Evolutionary conservation across 2,329 filamentous ascomycete genomes (phyloP).

Genomic region (Aspergillus flavus): DNA sequence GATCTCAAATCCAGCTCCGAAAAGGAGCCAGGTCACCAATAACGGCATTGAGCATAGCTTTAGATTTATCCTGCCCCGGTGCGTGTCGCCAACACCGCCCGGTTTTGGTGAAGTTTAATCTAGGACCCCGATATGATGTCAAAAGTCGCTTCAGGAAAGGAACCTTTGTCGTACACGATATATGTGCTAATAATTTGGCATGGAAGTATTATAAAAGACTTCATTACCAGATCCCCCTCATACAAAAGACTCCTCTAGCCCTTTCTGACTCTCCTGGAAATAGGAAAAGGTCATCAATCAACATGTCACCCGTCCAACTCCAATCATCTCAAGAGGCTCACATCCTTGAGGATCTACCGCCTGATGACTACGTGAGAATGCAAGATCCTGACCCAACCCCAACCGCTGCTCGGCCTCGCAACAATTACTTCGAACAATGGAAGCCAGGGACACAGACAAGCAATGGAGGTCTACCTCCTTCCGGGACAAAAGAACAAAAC

Average conservation of each 20-base stretch:
- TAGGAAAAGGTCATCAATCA: too few species aligned
- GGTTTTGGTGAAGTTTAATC: slow-evolving; percentile 9
- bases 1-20: too few species aligned
- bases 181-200: too few species aligned
- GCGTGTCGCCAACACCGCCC: not conserved
- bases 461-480: slow-evolving; percentile 43
- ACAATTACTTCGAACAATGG: slow-evolving; percentile 50
- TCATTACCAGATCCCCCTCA: too few species aligned
- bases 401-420: slow-evolving; percentile 50
- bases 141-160: slow-evolving; percentile 47
- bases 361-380: slow-evolving; percentile 54
- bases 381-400: slow-evolving; percentile 40
- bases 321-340: too few species aligned
- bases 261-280: too few species aligned
- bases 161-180: slow-evolving; percentile 36
- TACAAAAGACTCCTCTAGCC: too few species aligned
- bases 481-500: slow-evolving; percentile 4
- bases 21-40: too few species aligned
- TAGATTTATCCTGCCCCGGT: not conserved
- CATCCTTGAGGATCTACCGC: too few species aligned
- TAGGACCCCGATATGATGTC: slow-evolving; percentile 27
- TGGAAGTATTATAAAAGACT: too few species aligned
- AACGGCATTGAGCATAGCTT: too few species aligned
- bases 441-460: slow-evolving; percentile 43
- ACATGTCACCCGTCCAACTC: too few species aligned